Percentiles rank a stretch among this genome's conserved stretches.
phyloP scores from a whole-genome alignment of 2,329 filamentous ascomycete genomes.

The Trichoderma koningii region DNA sequence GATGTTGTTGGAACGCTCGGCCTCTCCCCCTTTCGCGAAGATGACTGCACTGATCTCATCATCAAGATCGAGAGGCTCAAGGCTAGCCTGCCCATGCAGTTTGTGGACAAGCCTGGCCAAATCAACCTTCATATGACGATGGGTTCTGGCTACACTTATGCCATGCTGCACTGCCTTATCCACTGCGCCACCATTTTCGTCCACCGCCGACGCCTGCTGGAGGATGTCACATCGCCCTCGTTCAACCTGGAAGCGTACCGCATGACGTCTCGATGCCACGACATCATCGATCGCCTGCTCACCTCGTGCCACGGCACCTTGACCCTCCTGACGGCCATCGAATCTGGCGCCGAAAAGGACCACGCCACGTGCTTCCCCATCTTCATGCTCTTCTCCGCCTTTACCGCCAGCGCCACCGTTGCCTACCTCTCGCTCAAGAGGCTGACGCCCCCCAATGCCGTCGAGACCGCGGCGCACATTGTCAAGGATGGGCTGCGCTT shows the following conservation, averaged over 20 bases:
- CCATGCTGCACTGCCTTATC: constrained; percentile 63
- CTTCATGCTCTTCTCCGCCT: constrained; percentile 64
- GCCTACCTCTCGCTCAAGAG: constrained; percentile 65
- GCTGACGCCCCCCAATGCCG: constrained; percentile 56
- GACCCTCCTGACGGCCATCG: constrained; percentile 56
- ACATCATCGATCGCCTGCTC: constrained; percentile 59
- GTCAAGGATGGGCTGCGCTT: constrained; percentile 61
- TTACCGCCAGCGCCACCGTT: constrained; percentile 62
- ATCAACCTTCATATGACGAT: constrained; percentile 65
- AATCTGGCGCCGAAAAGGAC: constrained; percentile 60
- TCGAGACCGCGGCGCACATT: constrained; percentile 59
- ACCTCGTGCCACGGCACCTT: constrained; percentile 62
- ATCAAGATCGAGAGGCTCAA: constrained; percentile 58
- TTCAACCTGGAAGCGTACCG: constrained; percentile 59
- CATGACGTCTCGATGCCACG: constrained; percentile 51
- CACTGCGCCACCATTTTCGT: constrained; percentile 64
- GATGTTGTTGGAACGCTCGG: constrained; percentile 63
- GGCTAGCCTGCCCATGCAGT: constrained; percentile 58
- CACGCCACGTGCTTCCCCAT: constrained; percentile 62
- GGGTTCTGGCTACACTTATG: constrained; percentile 64
- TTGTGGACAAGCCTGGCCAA: constrained; percentile 62
- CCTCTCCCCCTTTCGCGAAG: constrained; percentile 55
- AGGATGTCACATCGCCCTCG: constrained; percentile 55
- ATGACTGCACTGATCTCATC: constrained; percentile 54
- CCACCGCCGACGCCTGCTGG: constrained; percentile 60